These are phyloP conservation scores for Flammula alnicola DNA, from an alignment of 1,284 basidiomycete species.

Conservation along the genomic window DNA sequence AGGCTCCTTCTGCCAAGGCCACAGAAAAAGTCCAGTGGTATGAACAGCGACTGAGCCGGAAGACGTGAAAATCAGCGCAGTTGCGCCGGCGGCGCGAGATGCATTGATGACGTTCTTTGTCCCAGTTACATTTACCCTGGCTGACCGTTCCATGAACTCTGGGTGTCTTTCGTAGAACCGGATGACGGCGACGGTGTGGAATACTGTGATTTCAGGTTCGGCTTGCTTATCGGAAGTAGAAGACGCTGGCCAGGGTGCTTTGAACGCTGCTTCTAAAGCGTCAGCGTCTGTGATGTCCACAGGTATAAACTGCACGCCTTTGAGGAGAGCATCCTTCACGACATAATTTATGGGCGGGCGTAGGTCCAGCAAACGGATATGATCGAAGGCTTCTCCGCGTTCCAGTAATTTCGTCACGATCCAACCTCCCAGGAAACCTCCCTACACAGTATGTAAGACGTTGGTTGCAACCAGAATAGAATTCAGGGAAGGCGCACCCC, in stretches of 20 bases:
- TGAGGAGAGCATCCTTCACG: conserved; percentile 26
- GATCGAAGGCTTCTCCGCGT: conserved; percentile 67
- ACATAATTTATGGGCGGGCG: conserved; percentile 52
- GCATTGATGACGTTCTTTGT: conserved; percentile 65
- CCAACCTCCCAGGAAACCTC: conserved; percentile 78
- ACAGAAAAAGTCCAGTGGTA: conserved; percentile 61
- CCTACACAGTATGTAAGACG: conserved; percentile 51
- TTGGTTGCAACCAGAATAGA: too few species aligned
- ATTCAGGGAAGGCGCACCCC: conserved; percentile 42
- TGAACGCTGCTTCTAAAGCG: conserved; percentile 62
- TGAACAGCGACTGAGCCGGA: conserved; percentile 27
- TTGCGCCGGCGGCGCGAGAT: conserved; percentile 24
- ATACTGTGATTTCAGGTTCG: conserved; percentile 57
- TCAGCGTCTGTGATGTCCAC: conserved; percentile 58
- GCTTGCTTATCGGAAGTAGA: conserved; percentile 60
- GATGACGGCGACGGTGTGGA: conserved; percentile 76
- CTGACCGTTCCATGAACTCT: conserved; percentile 54
- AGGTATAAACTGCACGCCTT: conserved; percentile 57
- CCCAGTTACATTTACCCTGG: conserved; percentile 64
- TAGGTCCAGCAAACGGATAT: conserved; percentile 71
- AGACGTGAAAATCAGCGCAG: conserved; percentile 23
- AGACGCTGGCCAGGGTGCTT: conserved; percentile 56
- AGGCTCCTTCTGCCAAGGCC: conserved; percentile 46
- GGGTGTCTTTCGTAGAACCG: conserved; percentile 71
- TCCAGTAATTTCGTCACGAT: conserved; percentile 66